phyloP scores from a whole-genome alignment of 306 rosid genomes.

The Benincasa hispida region DNA sequence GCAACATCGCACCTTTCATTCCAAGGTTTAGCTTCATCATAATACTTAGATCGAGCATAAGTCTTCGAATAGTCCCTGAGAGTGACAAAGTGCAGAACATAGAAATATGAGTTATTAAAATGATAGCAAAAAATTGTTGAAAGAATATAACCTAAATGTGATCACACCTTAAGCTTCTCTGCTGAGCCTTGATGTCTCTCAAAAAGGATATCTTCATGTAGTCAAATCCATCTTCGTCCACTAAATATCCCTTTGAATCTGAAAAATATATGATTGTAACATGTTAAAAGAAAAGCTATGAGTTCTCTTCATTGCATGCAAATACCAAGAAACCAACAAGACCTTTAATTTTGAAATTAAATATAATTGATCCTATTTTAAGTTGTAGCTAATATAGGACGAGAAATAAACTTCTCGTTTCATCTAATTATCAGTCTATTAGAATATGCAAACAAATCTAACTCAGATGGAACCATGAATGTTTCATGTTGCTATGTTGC shows the following conservation, averaged over 20 bases:
- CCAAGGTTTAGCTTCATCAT: conserved; percentile 97
- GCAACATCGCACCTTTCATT: conserved; percentile 88
- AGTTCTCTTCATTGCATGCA: background rate
- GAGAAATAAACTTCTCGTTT: background rate
- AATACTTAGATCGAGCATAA: conserved; percentile 90
- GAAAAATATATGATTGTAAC: conserved; percentile 16
- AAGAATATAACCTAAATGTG: background rate
- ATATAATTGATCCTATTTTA: background rate
- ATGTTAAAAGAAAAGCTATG: background rate
- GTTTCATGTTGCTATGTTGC: background rate
- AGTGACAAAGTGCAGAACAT: conserved; percentile 16
- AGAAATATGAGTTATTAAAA: conserved; percentile 14
- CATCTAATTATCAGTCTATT: background rate
- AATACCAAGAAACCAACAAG: conserved; percentile 1
- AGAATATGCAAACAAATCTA: background rate
- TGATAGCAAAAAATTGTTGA: conserved; percentile 8
- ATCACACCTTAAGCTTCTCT: conserved; percentile 78
- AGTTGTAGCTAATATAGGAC: background rate
- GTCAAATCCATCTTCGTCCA: conserved; percentile 98
- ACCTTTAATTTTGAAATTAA: background rate
- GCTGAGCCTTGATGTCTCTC: conserved; percentile 86
- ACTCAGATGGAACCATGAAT: background rate
- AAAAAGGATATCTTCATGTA: conserved; percentile 74
- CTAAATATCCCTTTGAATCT: conserved; percentile 93
- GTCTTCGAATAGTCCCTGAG: conserved; percentile 95